Conservation (phyloP, 352 stramenopile genomes). For the Blastocystis sp. region DNA sequence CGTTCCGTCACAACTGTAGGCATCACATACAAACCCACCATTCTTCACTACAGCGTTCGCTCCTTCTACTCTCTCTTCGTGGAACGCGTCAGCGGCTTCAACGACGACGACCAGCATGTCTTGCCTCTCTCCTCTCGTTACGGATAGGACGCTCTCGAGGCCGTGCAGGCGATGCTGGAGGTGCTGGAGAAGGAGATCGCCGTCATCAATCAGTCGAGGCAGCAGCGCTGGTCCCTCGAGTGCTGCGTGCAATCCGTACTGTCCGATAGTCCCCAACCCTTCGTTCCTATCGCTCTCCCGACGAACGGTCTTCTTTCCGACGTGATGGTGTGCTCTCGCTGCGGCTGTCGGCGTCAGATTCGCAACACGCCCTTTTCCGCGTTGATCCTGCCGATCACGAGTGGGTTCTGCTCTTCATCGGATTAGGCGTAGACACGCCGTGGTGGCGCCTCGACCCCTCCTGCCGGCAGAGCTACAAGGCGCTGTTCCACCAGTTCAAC, state of each 20-base stretch:
- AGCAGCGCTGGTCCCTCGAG: conserved; percentile 27
- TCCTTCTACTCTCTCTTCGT: conserved; percentile 38
- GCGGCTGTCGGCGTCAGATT: conserved; percentile 50
- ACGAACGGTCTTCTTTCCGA: conserved; percentile 21
- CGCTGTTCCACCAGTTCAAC: conserved; percentile 14
- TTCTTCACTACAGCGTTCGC: conserved; percentile 8
- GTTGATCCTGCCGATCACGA: conserved; percentile 27
- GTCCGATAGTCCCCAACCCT: background rate
- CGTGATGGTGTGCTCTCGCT: conserved; percentile 57
- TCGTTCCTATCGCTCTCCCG: conserved; percentile 30
- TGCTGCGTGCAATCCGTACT: background rate
- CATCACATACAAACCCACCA: conserved; percentile 63
- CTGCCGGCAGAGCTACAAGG: conserved; percentile 24
- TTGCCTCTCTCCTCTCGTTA: background rate
- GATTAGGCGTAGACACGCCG: background rate
- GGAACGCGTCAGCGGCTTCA: background rate
- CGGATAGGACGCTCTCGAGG: conserved; percentile 41
- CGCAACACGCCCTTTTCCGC: conserved; percentile 50
- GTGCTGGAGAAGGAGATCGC: conserved; percentile 47
- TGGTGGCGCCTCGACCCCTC: conserved; percentile 35
- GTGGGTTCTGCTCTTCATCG: background rate
- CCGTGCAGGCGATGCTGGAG: conserved; percentile 42
- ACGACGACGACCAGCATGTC: conserved; percentile 54
- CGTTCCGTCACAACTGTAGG: background rate
- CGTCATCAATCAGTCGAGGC: background rate